Evolutionary conservation across 805 yeast species (phyloP).

Genomic region (Lachancea waltii): DNA sequence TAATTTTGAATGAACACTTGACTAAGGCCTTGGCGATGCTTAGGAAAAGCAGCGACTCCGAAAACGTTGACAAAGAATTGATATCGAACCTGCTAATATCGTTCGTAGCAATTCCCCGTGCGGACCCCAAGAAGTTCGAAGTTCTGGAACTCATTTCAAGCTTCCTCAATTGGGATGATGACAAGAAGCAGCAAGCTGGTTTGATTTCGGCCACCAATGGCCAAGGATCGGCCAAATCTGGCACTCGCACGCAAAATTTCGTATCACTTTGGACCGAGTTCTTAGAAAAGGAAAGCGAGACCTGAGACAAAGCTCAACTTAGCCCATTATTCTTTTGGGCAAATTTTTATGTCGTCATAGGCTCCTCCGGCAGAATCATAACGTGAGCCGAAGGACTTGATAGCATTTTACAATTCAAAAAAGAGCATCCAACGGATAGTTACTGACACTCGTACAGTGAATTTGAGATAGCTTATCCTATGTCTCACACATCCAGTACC

Average conservation of each 20-base stretch:
- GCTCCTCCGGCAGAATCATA: too few relatives aligned
- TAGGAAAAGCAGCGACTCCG: conserved; percentile 68
- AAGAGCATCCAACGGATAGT: too few relatives aligned
- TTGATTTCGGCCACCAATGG: conserved; percentile 35
- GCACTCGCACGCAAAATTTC: conserved; percentile 46
- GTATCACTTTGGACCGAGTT: conserved; percentile 77
- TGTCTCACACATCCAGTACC: too few relatives aligned
- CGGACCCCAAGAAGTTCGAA: conserved; percentile 91
- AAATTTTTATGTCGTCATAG: too few relatives aligned
- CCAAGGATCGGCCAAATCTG: conserved; percentile 17
- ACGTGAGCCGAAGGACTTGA: too few relatives aligned
- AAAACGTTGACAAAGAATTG: conserved; percentile 79
- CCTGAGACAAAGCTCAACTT: conserved; percentile 10
- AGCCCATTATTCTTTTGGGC: too few relatives aligned
- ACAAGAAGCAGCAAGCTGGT: conserved; percentile 70
- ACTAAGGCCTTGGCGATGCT: conserved; percentile 87
- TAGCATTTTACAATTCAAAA: too few relatives aligned
- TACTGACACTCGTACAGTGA: too few relatives aligned
- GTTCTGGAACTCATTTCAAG: conserved; percentile 79
- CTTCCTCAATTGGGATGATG: conserved; percentile 83
- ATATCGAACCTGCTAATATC: conserved; percentile 81
- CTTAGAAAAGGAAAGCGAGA: conserved; percentile 61
- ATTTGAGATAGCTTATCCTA: too few relatives aligned
- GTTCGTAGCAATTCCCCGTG: conserved; percentile 81
- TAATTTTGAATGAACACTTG: conserved; percentile 85